Base-by-base conservation (phyloP, 2,329 filamentous ascomycete species). In the Apiospora marii region DNA sequence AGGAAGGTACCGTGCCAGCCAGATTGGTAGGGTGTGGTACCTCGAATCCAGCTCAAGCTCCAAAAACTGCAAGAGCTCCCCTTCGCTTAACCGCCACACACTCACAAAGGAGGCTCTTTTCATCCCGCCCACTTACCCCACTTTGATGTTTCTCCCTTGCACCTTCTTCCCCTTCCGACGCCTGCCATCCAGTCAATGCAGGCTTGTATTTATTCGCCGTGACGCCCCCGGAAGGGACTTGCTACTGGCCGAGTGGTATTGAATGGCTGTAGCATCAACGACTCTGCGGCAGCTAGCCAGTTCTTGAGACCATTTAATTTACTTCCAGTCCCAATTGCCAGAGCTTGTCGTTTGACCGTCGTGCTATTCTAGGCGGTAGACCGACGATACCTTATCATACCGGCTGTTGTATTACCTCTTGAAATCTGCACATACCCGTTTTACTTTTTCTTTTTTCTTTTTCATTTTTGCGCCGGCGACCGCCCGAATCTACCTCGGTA, bases 121-220 rank as follows among this genome's bases (percentile, higher is more conserved):
- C 14, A 37, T 37, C 43, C 68, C 41, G 49, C 67, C 67, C 37
- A 46, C 67, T 44, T 44, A 61, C 71, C 51, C 41, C 58, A 68
- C 67, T 49, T 70, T 51, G 53, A 30, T 71, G 61, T 53, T 49
- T 49, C 58, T 67, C 43, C 48, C 68, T 51, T 19, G 44, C 70
- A 37, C 70, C 58, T 64, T 48, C 19, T 48, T 37, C 69, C 49
- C 30, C 69, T 49, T 67, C 30, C 27, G 72, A 22, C 3, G 34
- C 70, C 3, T 49, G 67, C 69, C 67, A 53, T 69, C 72, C 72
- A 73, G 72, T 73, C 72, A 68, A 72, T 73, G 72, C 67, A 30
- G 67, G 67, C 44, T 67, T 70, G 68, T 43, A 46, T 41, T 37
- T 69, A 68, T 67, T 27, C 24, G 44, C 64, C 70, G 69, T 73